Evolutionary conservation across 371 early-diverging fungal genomes (phyloP).

Genomic region (Coemansia sp.): DNA sequence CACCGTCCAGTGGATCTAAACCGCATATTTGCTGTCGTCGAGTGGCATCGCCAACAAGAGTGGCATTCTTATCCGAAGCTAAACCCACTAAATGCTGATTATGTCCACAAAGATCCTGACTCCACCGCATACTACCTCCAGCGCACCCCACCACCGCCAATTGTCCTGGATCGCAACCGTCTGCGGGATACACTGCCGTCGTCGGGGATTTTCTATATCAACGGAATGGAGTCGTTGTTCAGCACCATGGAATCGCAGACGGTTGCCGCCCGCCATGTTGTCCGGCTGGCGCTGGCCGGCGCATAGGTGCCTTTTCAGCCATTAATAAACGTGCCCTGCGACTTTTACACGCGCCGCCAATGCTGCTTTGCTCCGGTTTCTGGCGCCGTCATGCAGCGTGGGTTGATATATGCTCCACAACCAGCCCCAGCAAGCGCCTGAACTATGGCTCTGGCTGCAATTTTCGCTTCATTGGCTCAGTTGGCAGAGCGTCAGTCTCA

Average conservation of each 20-base stretch:
- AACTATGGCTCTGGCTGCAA: no score
- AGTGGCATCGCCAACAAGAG: constrained; percentile 25
- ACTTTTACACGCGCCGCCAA: no score
- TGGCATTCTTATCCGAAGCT: constrained; percentile 34
- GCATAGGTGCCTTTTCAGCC: no score
- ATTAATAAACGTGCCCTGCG: no score
- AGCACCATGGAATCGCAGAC: constrained; percentile 45
- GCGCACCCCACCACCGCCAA: constrained; percentile 14
- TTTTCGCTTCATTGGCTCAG: constrained; percentile 32
- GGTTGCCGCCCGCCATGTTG: constrained; percentile 28
- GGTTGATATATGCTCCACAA: no score
- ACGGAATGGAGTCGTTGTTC: constrained; percentile 35
- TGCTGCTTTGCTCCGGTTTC: no score
- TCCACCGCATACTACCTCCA: background rate
- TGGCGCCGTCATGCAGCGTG: no score
- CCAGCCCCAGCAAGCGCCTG: no score
- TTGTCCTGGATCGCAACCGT: constrained; percentile 20
- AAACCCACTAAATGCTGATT: constrained; percentile 23
- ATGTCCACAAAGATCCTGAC: background rate
- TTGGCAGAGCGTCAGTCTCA: constrained; percentile 26
- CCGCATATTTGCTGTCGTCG: background rate
- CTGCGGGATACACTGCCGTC: background rate
- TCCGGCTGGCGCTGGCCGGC: constrained; percentile 17
- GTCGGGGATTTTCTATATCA: constrained; percentile 23
- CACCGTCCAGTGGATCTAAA: constrained; percentile 15